Evolutionary conservation across 2,329 filamentous ascomycete species (phyloP).

Genomic region (Didymosphaeria variabile): DNA sequence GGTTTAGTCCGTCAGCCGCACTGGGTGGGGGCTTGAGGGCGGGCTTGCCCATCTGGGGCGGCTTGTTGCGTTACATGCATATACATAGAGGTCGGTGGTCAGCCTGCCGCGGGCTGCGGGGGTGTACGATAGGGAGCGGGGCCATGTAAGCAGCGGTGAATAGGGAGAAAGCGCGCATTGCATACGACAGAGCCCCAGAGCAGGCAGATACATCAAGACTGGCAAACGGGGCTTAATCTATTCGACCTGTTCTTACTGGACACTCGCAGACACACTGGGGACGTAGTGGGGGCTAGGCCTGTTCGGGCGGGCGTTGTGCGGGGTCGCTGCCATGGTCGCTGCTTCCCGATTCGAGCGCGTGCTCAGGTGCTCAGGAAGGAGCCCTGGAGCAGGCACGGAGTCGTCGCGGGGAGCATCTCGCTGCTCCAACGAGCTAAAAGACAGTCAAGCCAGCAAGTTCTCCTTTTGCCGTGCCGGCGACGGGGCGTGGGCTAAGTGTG

Average conservation of each 20-base stretch:
- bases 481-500: too few species aligned
- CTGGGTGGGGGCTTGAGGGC: constrained; percentile 24
- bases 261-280: too few species aligned
- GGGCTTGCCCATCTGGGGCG: constrained; percentile 20
- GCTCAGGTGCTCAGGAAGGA: too few species aligned
- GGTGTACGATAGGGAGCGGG: constrained; percentile 33
- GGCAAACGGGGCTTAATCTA: constrained; percentile 23
- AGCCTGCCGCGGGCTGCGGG: constrained; percentile 18
- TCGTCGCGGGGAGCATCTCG: too few species aligned
- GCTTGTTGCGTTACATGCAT: constrained; percentile 27
- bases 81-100: constrained; percentile 23
- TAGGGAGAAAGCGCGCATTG: neutral
- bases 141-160: neutral
- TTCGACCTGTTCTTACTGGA: constrained; percentile 13
- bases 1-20: constrained; percentile 27
- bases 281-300: neutral
- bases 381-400: too few species aligned
- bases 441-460: too few species aligned
- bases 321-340: constrained; percentile 1
- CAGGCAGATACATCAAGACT: constrained; percentile 16
- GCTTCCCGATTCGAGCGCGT: neutral
- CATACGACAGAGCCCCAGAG: neutral
- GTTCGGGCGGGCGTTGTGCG: constrained; percentile 5
- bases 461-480: too few species aligned
- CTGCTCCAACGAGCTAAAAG: too few species aligned